Percentiles rank a stretch among this genome's conserved stretches.
These are phyloP conservation scores for Daldinia sp. DNA, from an alignment of 2,329 filamentous ascomycete species.

Conservation along the genomic window DNA sequence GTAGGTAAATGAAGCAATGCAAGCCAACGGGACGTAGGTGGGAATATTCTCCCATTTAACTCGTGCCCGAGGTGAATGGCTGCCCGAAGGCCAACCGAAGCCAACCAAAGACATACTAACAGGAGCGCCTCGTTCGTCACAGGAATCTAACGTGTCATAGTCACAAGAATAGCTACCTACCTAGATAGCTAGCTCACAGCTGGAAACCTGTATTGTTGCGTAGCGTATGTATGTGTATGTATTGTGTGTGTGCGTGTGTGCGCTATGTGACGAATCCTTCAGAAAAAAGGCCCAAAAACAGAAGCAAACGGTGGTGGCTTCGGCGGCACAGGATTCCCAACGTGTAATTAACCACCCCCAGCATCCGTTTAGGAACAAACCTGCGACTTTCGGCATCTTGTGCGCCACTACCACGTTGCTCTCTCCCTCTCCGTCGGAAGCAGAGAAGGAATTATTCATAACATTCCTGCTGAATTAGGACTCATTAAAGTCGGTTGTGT, in stretches of 20 bases:
- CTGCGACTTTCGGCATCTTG: slow-evolving; percentile 38
- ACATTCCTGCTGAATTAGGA: slow-evolving; percentile 33
- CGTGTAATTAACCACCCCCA: slow-evolving; percentile 11
- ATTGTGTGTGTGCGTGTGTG: background rate
- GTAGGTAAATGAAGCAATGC: slow-evolving; percentile 40
- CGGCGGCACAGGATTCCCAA: slow-evolving; percentile 28
- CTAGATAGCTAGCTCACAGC: background rate
- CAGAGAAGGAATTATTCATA: slow-evolving; percentile 26
- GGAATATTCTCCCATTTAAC: slow-evolving; percentile 33
- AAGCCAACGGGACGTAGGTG: slow-evolving; percentile 35
- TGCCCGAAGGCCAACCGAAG: slow-evolving; percentile 30
- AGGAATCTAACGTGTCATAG: slow-evolving; percentile 27
- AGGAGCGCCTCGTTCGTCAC: slow-evolving; percentile 37
- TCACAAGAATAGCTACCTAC: background rate
- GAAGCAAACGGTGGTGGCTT: slow-evolving; percentile 32
- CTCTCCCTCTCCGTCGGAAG: slow-evolving; percentile 17
- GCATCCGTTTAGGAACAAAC: slow-evolving; percentile 31
- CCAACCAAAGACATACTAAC: slow-evolving; percentile 23
- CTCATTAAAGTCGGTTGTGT: slow-evolving; percentile 15
- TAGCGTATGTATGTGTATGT: background rate
- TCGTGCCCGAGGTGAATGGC: slow-evolving; percentile 40
- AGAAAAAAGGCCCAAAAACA: slow-evolving; percentile 10
- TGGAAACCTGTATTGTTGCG: background rate
- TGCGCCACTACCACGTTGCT: slow-evolving; percentile 27
- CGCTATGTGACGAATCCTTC: slow-evolving; percentile 26